Conservation (phyloP, 305 asterid genomes). For the Solanum hybrid region DNA sequence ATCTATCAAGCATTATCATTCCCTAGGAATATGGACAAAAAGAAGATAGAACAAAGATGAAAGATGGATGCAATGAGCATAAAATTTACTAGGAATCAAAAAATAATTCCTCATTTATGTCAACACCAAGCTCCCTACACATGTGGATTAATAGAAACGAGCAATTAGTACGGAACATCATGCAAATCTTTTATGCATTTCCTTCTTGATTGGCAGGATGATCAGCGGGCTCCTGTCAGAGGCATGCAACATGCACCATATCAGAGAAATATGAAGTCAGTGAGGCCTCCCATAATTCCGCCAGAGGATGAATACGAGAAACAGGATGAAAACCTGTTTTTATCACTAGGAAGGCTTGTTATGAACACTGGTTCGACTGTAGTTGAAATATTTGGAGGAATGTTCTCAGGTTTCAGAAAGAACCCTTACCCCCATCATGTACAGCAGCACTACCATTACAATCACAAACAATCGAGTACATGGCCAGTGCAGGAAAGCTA, state of each 20-base stretch:
- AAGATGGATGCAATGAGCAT: neutral
- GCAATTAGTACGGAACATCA: neutral
- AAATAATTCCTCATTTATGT: neutral
- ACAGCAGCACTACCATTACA: constrained; percentile 39
- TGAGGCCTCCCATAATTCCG: constrained; percentile 69
- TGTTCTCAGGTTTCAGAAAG: constrained; percentile 46
- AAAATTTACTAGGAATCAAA: neutral
- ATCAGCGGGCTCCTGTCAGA: constrained; percentile 29
- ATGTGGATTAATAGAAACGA: neutral
- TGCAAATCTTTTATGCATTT: neutral
- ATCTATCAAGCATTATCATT: neutral
- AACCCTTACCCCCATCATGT: constrained; percentile 31
- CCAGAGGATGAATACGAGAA: constrained; percentile 60
- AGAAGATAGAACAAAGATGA: neutral
- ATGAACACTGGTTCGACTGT: constrained; percentile 48
- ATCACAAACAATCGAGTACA: constrained; percentile 25
- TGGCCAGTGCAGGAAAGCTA: constrained; percentile 93
- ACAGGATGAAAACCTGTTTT: constrained; percentile 56
- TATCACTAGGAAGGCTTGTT: constrained; percentile 54
- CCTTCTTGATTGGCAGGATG: constrained; percentile 8
- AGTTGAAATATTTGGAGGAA: constrained; percentile 54
- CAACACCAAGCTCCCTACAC: neutral
- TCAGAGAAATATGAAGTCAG: constrained; percentile 44
- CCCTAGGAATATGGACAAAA: neutral
- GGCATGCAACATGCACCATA: constrained; percentile 53